phyloP scores from a whole-genome alignment of 176 grass and related monocot species.

The Alloteropsis semialata region DNA sequence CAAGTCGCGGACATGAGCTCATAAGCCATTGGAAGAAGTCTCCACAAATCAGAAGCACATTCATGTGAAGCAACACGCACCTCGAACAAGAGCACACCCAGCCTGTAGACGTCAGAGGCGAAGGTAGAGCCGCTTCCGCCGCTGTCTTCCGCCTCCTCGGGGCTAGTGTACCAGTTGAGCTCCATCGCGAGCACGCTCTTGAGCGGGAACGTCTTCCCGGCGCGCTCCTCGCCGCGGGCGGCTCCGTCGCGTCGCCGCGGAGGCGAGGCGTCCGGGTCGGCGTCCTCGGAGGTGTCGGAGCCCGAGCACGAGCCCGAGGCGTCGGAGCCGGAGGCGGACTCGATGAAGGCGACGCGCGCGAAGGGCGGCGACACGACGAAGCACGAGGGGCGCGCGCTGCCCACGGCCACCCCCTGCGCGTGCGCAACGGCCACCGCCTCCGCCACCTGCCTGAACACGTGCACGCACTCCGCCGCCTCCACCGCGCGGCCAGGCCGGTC shows the following conservation, averaged over 20 bases:
- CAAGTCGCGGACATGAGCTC: neutral
- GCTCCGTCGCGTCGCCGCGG: neutral
- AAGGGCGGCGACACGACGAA: conserved; percentile 90
- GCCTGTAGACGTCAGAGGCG: conserved; percentile 89
- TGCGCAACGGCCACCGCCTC: conserved; percentile 80
- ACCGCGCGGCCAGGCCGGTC: conserved; percentile 58
- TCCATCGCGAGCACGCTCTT: conserved; percentile 79
- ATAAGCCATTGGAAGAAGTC: neutral
- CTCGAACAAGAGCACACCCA: conserved; percentile 96
- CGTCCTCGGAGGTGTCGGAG: conserved; percentile 60
- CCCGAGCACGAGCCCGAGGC: conserved; percentile 69
- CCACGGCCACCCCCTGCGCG: conserved; percentile 82
- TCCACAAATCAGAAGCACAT: neutral
- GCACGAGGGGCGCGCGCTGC: conserved; percentile 81
- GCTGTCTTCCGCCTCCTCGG: conserved; percentile 62
- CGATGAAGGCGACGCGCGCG: conserved; percentile 87
- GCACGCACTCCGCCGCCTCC: conserved; percentile 81
- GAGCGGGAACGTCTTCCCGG: conserved; percentile 67
- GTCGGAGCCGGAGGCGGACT: conserved; percentile 76
- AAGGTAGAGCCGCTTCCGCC: conserved; percentile 45
- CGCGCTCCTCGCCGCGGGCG: conserved; percentile 18
- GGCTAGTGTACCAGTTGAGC: conserved; percentile 89
- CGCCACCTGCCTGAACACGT: conserved; percentile 87
- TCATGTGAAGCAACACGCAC: conserved; percentile 26
- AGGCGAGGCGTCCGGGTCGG: conserved; percentile 4